A percentile compares a stretch with the other conserved stretches of the same genome.
phyloP scores from a whole-genome alignment of 495 filamentous ascomycete species.

The Physcia stellaris region DNA sequence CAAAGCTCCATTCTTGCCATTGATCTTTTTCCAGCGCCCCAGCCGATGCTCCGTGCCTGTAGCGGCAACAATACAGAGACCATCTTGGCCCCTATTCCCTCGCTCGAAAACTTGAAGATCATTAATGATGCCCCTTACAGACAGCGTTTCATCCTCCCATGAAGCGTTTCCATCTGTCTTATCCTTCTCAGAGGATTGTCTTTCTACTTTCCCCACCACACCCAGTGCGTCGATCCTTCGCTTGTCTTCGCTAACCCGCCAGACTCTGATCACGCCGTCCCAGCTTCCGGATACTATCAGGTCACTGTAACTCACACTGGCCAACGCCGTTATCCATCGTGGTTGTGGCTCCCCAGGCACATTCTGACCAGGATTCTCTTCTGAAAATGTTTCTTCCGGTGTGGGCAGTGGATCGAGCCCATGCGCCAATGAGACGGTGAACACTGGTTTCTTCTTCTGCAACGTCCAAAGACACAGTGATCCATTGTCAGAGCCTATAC shows the following conservation, averaged over 20 bases:
- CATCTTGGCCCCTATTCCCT: slow-evolving; percentile 54
- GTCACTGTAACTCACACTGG: slow-evolving; percentile 75
- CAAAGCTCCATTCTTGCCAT: slow-evolving; percentile 63
- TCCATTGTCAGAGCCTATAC: slow-evolving; percentile 87
- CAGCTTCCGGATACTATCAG: slow-evolving; percentile 81
- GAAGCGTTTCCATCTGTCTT: slow-evolving; percentile 6
- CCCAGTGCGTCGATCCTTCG: slow-evolving; percentile 60
- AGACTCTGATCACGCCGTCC: slow-evolving; percentile 81
- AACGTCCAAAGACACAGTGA: slow-evolving; percentile 74
- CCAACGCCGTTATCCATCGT: slow-evolving; percentile 80
- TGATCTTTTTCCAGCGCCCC: slow-evolving; percentile 57
- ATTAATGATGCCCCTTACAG: slow-evolving; percentile 67
- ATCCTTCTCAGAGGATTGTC: neutral
- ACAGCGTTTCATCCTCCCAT: slow-evolving; percentile 17
- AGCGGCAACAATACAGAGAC: slow-evolving; percentile 66
- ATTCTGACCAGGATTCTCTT: slow-evolving; percentile 30
- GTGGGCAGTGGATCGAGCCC: slow-evolving; percentile 57
- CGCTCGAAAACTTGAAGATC: slow-evolving; percentile 73
- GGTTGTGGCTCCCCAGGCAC: slow-evolving; percentile 52
- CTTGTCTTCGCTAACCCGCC: slow-evolving; percentile 73
- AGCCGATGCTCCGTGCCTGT: slow-evolving; percentile 76
- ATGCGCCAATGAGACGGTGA: slow-evolving; percentile 66
- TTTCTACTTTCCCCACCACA: slow-evolving; percentile 36
- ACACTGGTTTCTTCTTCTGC: slow-evolving; percentile 91
- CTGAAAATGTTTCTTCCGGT: slow-evolving; percentile 53